Conservation (phyloP, 2,329 filamentous ascomycete species). For the Aspergillus brasiliensis region DNA sequence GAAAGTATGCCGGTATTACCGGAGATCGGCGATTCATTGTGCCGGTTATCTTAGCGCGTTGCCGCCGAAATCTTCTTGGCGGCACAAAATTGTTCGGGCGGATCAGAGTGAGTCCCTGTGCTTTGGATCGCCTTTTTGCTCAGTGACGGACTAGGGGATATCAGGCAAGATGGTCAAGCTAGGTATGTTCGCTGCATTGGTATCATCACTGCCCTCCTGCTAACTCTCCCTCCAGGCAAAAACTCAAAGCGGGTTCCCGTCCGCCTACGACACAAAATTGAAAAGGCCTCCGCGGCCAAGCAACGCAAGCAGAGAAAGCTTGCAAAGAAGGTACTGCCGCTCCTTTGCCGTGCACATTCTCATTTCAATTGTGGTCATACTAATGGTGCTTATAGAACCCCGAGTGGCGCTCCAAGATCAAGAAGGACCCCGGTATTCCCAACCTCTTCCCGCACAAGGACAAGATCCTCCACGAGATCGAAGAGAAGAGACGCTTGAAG, state of each 20-base stretch:
- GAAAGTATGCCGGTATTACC: slow-evolving; percentile 8
- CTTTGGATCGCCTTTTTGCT: slow-evolving; percentile 18
- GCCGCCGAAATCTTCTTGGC: slow-evolving; percentile 39
- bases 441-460: slow-evolving; percentile 99
- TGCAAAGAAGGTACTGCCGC: slow-evolving; percentile 71
- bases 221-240: slow-evolving; percentile 64
- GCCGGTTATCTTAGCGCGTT: slow-evolving; percentile 40
- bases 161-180: slow-evolving; percentile 44
- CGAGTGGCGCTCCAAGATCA: slow-evolving; percentile 90
- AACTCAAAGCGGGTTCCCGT: slow-evolving; percentile 90
- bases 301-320: slow-evolving; percentile 86
- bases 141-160: slow-evolving; percentile 5
- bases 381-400: slow-evolving; percentile 66
- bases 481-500: slow-evolving; percentile 80
- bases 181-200: slow-evolving; percentile 29
- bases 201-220: not conserved
- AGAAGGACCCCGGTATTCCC: slow-evolving; percentile 97
- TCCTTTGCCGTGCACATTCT: not conserved
- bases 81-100: slow-evolving; percentile 29
- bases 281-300: slow-evolving; percentile 88
- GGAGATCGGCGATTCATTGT: slow-evolving; percentile 38
- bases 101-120: slow-evolving; percentile 18
- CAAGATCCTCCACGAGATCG: slow-evolving; percentile 89
- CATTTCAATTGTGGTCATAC: not conserved
- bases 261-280: slow-evolving; percentile 91